Evolutionary conservation across 169 alveolate genomes (phyloP), one percentile per base, ranked within the genome.

Genomic region (Plasmodium vivax): DNA sequence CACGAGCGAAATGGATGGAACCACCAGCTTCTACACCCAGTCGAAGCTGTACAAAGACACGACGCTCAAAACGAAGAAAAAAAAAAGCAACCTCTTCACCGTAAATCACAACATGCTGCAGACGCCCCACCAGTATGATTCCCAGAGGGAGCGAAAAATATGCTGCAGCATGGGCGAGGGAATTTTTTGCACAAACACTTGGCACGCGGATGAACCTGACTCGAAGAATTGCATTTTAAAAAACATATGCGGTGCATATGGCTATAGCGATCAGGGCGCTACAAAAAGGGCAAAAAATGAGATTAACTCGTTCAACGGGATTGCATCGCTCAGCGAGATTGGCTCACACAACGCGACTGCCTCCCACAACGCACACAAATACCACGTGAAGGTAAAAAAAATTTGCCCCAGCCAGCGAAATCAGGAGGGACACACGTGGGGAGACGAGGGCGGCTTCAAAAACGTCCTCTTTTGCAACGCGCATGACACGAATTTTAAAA

Each of bases 331-430:
- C 27, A 23, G 27, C 27, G 27, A 23, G 27, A 38, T 38, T 2
- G 8, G 6, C 45, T 43, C 54, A 14, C 54, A 8, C 54, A 43
- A 51, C 23, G 7, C 62, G 9, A 16, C 4, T 14, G 16, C 12
- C 8, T 14, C 8, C 4, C 23, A 51, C 23, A 51, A 43, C 56
- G 6, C 72, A 14, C 80, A 77, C 9, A 87, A 36, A 16, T 87
- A 77, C 38, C 80, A 87, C 8, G 54, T 87, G 23, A 87, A 87
- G 72, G 93, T 87, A 45, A 87, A 87, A 77, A 87, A 87, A 36
- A 87, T 87, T 36, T 23, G 41, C 82, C 77, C 68, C 45, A 16
- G 38, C 81, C 8, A 38, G 8, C 34, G 43, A 71, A 77, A 79
- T 75, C 62, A 87, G 56, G 62, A n/a, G 32, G 16, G 4, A 12